These are phyloP conservation scores for Aspergillus caelatus DNA, from an alignment of 2,329 filamentous ascomycete species.

Conservation along the genomic window DNA sequence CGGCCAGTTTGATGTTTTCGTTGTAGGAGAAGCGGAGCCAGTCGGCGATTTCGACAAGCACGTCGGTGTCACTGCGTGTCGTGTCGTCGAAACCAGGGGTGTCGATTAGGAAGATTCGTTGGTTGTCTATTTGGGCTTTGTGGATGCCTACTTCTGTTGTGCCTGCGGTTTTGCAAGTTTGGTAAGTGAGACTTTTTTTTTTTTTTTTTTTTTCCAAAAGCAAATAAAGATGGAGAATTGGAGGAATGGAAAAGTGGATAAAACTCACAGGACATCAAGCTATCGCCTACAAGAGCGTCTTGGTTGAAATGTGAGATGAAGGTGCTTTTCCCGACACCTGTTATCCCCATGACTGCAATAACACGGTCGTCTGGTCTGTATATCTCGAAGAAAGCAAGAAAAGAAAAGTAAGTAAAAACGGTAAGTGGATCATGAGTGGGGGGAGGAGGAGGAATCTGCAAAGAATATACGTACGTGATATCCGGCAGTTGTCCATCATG, in stretches of 20 bases:
- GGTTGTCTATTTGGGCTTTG: conserved; percentile 10
- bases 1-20: conserved; percentile 26
- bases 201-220: not conserved
- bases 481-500: not conserved
- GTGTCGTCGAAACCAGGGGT: conserved; percentile 50
- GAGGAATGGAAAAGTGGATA: not conserved
- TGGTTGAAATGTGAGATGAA: conserved; percentile 32
- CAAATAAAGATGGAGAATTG: not conserved
- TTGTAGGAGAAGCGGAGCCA: conserved; percentile 33
- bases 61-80: conserved; percentile 36
- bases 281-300: not conserved
- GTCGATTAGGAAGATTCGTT: conserved; percentile 38
- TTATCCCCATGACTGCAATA: conserved; percentile 44
- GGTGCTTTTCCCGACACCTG: conserved; percentile 44
- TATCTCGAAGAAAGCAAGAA: not conserved
- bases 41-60: conserved; percentile 37
- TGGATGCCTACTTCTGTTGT: conserved; percentile 21
- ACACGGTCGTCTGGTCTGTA: not conserved
- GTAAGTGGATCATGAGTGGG: not conserved
- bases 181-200: not conserved
- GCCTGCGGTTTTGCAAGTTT: conserved; percentile 7
- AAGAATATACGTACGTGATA: not conserved
- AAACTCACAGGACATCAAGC: not conserved
- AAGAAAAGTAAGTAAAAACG: not conserved
- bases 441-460: too few relatives aligned